Base-by-base conservation (phyloP, 176 grass and related monocot species). In the Musa schizocarpa region DNA sequence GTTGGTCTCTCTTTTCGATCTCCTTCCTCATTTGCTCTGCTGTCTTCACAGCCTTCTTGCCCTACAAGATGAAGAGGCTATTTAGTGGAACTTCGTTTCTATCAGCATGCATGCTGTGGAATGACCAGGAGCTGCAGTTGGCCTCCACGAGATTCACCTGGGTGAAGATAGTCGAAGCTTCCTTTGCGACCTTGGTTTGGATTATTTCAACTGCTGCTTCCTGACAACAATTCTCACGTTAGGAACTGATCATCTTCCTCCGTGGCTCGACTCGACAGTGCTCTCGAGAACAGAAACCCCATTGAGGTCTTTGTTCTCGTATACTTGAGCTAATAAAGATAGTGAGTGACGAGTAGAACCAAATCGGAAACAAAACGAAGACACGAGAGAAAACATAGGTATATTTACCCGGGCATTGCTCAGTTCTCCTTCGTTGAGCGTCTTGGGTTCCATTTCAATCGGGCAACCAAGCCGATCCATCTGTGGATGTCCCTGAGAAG, bases 361-460 rank as follows among this genome's bases (percentile, higher is more conserved):
- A 43, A 58, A 34, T 58, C 1, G 57, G 23, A 54, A 56, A 74
- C 7, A 11, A 58, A 34, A 74, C 1, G 57, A 19, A 57, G 13
- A 16, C 43, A 17, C 25, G 23, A 57, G 53, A 16, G 1, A 17
- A 8, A 50, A n/a, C 14, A 0, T 4, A 57, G 19, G 27, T 19
- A 19, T 27, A 57, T 24, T 29, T 64, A 76, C 74, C 56, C 75
- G 57, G 11, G 61, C 57, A 77, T 16, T 13, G 49, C 48, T 77
- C 49, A 77, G 4, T 17, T 63, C n/a, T 65, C n/a, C 75, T 65
- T 65, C 59, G 8, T 25, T 50, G 56, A 77, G 49, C 9, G 75
- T 77, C 20, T 64, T 77, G 49, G 75, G 75, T 25, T 77, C 75
- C 57, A 77, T 77, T 50, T 77, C 75, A 16, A 77, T 64, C 43